Percentiles rank a stretch among this genome's conserved stretches.
Conservation (phyloP, 129 eudicot genomes). For the Escallonia herrerae region DNA sequence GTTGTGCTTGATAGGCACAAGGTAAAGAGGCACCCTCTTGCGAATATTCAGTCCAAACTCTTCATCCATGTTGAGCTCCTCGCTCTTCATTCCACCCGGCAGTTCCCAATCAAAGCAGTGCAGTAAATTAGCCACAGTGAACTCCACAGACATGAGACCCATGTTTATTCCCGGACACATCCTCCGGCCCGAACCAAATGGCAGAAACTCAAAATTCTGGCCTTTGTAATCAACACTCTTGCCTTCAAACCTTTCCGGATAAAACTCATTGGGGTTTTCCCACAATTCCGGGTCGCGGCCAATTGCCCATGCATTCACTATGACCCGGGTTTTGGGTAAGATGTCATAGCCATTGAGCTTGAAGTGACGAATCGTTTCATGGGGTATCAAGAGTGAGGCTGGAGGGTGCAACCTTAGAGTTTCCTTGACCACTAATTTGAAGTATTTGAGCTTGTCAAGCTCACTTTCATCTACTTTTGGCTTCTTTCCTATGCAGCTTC, state of each 20-base stretch:
- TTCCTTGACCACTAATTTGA: conserved; percentile 14
- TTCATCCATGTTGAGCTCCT: conserved; percentile 21
- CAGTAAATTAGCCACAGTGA: conserved; percentile 22
- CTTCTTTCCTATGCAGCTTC: conserved; percentile 1
- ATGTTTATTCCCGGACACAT: conserved; percentile 24
- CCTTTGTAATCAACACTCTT: conserved; percentile 25
- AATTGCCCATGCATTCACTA: conserved; percentile 8
- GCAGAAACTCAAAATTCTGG: conserved; percentile 16
- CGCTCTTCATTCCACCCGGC: conserved; percentile 12
- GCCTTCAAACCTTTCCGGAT: conserved; percentile 26
- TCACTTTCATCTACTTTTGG: conserved; percentile 6
- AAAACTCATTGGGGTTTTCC: conserved; percentile 29
- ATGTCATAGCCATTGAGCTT: conserved; percentile 11
- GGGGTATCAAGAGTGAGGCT: conserved; percentile 15
- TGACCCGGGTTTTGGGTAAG: conserved; percentile 6
- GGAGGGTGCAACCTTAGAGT: conserved; percentile 27
- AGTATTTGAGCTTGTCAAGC: conserved; percentile 9
- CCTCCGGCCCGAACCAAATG: conserved; percentile 37
- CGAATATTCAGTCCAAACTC: conserved; percentile 1
- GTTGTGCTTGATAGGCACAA: conserved; percentile 7
- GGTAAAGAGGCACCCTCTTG: conserved; percentile 13
- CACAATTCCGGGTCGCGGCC: conserved; percentile 24
- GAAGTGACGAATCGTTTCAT: background rate
- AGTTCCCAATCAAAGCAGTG: conserved; percentile 31
- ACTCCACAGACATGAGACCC: conserved; percentile 18